Evolutionary conservation across 306 rosid genomes (phyloP), one percentile per base, ranked within the genome.

Genomic region (cucumber (Cucumis sativus)): DNA sequence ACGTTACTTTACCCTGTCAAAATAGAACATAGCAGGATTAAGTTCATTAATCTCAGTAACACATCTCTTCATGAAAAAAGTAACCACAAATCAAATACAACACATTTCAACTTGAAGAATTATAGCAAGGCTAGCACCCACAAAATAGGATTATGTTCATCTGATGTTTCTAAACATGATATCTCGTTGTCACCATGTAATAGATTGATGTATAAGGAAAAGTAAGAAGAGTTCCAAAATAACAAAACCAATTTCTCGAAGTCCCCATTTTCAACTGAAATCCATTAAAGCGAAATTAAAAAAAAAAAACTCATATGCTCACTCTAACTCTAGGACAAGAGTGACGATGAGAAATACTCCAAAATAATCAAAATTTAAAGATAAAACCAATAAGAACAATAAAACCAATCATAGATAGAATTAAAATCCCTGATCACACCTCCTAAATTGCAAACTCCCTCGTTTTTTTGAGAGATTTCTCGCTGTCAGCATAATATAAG

Each of bases 1-100:
- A 85, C 62, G 75, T 82, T 68, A 72, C 76, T 80, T 84, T 90
- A 78, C 62, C 85, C 88, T 84, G 85, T 51, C 64, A 37, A 76
- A 76, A 61, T 30, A 55, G 57, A 73, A 59, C 51, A 84, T 47
- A 84, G 74, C 58, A 83, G 40, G 85, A 81, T 59, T 79, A 86
- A 80, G 17, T 35, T 30, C 73, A 68, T 71, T 69, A 72, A 84
- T 35, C 60, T 78, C 52, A 33, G 54, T 35, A 47, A 67, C 66
- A 47, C 51, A 82, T 3, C 13, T 15, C 61, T 43, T n/a, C 4
- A 10, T 23, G 59, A 30, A 63, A 33, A 82, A 21, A 78, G 71
- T 70, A 20, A 74, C 57, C 20, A 56, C 66, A 72, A 65, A 41
- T 23, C 57, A 60, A 69, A 65, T 45, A 41, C 75, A 47, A 47